Conservation (phyloP, 73 alveolate species). For the Urostyla sp. region DNA sequence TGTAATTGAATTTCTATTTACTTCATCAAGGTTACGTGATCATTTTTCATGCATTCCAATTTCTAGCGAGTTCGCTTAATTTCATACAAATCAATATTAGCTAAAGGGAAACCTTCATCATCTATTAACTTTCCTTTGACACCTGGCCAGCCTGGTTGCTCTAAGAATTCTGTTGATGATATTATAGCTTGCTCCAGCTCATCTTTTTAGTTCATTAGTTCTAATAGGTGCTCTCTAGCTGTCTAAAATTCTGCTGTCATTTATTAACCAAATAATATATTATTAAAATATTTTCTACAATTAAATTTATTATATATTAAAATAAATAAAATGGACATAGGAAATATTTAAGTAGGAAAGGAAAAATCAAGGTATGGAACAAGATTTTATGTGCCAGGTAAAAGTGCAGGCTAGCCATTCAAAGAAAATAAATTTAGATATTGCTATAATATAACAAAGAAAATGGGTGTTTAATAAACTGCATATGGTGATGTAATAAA, state of each 20-base stretch:
- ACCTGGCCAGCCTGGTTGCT: conserved; percentile 94
- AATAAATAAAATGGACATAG: background rate
- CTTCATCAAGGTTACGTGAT: conserved; percentile 88
- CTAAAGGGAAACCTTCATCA: conserved; percentile 96
- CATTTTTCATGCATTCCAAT: conserved; percentile 83
- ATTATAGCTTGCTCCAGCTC: conserved; percentile 83
- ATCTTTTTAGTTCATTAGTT: conserved; percentile 75
- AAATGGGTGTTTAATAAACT: conserved; percentile 6
- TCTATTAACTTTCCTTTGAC: conserved; percentile 91
- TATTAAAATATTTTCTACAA: background rate
- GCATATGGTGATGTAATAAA: conserved; percentile 30
- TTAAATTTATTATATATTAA: background rate
- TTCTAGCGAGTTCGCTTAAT: conserved; percentile 72
- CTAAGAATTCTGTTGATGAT: conserved; percentile 76
- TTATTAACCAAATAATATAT: background rate
- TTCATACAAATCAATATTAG: conserved; percentile 87
- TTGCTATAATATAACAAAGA: conserved; percentile 42
- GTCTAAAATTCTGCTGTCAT: background rate
- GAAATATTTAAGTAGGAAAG: too few species aligned
- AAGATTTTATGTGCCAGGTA: conserved; percentile 50
- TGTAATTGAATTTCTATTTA: conserved; percentile 83
- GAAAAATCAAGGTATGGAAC: too few species aligned
- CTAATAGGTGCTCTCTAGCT: conserved; percentile 74
- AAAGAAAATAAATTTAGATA: conserved; percentile 12
- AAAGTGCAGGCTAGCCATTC: conserved; percentile 60